Conservation (phyloP, 352 stramenopile species). For the Pythium coloratum region DNA sequence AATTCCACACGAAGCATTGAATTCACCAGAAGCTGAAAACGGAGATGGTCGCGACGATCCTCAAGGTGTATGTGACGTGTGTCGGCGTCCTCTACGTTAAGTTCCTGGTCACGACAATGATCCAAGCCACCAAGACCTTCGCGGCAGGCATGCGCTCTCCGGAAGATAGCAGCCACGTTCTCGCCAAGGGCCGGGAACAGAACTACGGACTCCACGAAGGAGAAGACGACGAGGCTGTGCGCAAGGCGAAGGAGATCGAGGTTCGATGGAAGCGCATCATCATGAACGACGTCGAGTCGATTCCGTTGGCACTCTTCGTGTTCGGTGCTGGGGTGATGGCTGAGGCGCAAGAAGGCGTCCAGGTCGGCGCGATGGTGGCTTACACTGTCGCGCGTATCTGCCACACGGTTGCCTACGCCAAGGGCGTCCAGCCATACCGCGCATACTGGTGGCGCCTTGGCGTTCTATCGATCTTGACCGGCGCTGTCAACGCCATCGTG, state of each 20-base stretch:
- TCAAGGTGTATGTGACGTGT: conserved; percentile 27
- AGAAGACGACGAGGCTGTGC: conserved; percentile 31
- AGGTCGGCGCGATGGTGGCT: conserved; percentile 35
- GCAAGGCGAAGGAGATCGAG: conserved; percentile 37
- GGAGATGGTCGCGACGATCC: conserved; percentile 2
- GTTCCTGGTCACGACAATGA: conserved; percentile 41
- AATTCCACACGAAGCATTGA: background rate
- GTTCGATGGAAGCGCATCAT: conserved; percentile 52
- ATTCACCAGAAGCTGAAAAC: no score
- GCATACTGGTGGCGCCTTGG: conserved; percentile 41
- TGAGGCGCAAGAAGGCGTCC: conserved; percentile 31
- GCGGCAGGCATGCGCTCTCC: conserved; percentile 29
- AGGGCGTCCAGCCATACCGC: conserved; percentile 45
- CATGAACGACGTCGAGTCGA: conserved; percentile 61
- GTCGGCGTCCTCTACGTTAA: conserved; percentile 44
- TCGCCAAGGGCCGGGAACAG: conserved; percentile 43
- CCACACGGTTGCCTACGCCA: conserved; percentile 52
- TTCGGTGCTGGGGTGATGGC: conserved; percentile 43
- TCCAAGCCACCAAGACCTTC: conserved; percentile 38
- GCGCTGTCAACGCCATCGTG: conserved; percentile 37
- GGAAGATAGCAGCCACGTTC: conserved; percentile 46
- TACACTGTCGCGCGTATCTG: conserved; percentile 46
- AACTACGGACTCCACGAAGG: conserved; percentile 37
- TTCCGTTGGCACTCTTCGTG: conserved; percentile 51
- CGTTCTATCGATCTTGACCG: conserved; percentile 37